Base-by-base conservation (phyloP, 2,329 filamentous ascomycete species). In the Sarocladium brachiariae region DNA sequence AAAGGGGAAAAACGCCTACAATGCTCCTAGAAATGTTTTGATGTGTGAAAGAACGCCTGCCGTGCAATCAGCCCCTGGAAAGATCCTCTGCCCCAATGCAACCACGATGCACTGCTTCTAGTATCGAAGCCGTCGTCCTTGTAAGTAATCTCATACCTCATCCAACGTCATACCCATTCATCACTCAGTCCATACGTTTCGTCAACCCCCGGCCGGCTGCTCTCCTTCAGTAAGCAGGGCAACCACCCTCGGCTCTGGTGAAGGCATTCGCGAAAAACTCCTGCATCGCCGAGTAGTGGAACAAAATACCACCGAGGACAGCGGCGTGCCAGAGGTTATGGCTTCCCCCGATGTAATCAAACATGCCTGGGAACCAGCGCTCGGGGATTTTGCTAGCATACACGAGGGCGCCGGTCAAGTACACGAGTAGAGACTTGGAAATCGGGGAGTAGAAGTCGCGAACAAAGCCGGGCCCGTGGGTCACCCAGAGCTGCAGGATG, bases 261-360 rank as follows among this genome's bases (percentile, higher is more conserved):
- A 92, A 92, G 10, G 88, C 88, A 35, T 77, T 78, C 4, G 86
- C 77, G 63, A 99, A 99, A 68, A 99, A 93, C 51, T 90, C 81
- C 67, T 96, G 88, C 92, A 99, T 96, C 16, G 93, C 93, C 19
- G 80, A 78, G 70, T 97, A 99, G 68, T 99, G 93, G 66, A 96
- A 97, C n/a, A 97, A 69, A 52, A 99, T 99, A 10, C 93, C 93
- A 14, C 91, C 89, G 24, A 99, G 73, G 10, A 99, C 93, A 7
- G 93, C 93, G 30, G 95, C 70, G 68, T 99, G 93, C 93, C 93
- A 99, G 52, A 99, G 83, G 67, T 99, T 99, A 70, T 99, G 93
- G 66, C 89, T 95, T 41, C 89, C 91, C 34, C 93, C 93, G 35
- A 95, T 78, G 65, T 97, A 97, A 68, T 99, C 93, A 60, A 99